A percentile compares a stretch with the other conserved stretches of the same genome.
Evolutionary conservation across 2,329 filamentous ascomycete genomes (phyloP).

Genomic region (Lizonia empirigonia): DNA sequence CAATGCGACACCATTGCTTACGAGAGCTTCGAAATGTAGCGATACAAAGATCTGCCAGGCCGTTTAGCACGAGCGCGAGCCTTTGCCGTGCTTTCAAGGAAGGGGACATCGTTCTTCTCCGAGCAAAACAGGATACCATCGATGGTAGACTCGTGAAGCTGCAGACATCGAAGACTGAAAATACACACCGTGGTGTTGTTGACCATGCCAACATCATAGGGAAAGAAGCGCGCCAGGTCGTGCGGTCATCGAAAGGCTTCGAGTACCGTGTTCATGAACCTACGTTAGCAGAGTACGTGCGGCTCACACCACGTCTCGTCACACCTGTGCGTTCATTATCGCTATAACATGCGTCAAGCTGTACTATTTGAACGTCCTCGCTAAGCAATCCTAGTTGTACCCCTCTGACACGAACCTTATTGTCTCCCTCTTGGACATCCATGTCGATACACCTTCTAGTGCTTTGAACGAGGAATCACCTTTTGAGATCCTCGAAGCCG

Average conservation of each 20-base stretch:
- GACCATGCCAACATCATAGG: conserved; percentile 67
- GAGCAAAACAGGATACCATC: conserved; percentile 44
- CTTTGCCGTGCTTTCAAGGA: conserved; percentile 40
- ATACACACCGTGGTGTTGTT: conserved; percentile 57
- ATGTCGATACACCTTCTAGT: conserved; percentile 55
- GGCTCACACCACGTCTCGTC: conserved; percentile 70
- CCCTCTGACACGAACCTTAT: conserved; percentile 76
- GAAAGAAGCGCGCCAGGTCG: conserved; percentile 62
- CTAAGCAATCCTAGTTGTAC: conserved; percentile 63
- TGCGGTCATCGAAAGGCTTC: conserved; percentile 60
- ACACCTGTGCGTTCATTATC: conserved; percentile 65
- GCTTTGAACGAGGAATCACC: conserved; percentile 49
- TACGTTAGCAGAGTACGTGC: conserved; percentile 74
- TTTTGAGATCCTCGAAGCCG: conserved; percentile 80
- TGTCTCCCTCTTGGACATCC: conserved; percentile 75
- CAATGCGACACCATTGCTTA: conserved; percentile 27
- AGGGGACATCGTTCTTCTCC: conserved; percentile 51
- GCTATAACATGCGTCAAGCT: background rate
- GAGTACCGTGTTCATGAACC: conserved; percentile 66
- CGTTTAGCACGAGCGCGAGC: conserved; percentile 28
- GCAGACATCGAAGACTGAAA: conserved; percentile 36
- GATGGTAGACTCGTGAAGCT: conserved; percentile 51
- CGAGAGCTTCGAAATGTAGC: conserved; percentile 12
- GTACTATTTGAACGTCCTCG: background rate
- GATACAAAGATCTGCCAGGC: conserved; percentile 10